phyloP scores from a whole-genome alignment of 805 yeast species.

The Starmerella apicola region DNA sequence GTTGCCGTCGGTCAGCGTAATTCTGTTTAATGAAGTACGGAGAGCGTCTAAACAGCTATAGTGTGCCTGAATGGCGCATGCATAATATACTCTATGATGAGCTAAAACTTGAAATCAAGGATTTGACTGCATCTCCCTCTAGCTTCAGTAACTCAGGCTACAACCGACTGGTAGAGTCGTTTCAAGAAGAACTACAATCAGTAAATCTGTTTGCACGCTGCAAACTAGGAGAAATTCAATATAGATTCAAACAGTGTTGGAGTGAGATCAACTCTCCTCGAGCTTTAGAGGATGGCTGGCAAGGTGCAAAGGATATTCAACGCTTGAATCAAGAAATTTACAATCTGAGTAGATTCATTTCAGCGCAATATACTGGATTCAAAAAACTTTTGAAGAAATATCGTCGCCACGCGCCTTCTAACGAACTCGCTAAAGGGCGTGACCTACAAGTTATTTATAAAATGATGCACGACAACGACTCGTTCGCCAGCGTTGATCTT shows the following conservation, averaged over 20 bases:
- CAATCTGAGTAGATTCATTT: slow-evolving; percentile 54
- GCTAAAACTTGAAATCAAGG: slow-evolving; percentile 51
- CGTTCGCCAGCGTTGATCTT: slow-evolving; percentile 51
- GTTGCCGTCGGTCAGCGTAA: too few species aligned
- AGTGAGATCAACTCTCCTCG: slow-evolving; percentile 6
- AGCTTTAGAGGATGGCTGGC: slow-evolving; percentile 4
- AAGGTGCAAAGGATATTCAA: slow-evolving; percentile 30
- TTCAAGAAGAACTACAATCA: slow-evolving; percentile 18
- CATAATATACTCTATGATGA: slow-evolving; percentile 77
- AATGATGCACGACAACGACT: slow-evolving; percentile 35
- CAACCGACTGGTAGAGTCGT: slow-evolving; percentile 8
- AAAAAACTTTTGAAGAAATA: slow-evolving; percentile 64
- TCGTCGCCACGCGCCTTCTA: slow-evolving; percentile 34
- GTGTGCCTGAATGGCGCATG: slow-evolving; percentile 79
- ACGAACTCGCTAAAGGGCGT: slow-evolving; percentile 20
- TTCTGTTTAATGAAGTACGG: slow-evolving; percentile 66
- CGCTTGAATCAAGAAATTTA: slow-evolving; percentile 42
- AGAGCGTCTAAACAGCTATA: slow-evolving; percentile 53
- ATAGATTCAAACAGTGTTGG: slow-evolving; percentile 34
- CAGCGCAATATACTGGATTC: slow-evolving; percentile 60
- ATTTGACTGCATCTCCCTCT: slow-evolving; percentile 33
- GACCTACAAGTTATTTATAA: slow-evolving; percentile 20
- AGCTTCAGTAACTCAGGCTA: slow-evolving; percentile 9
- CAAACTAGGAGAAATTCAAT: slow-evolving; percentile 56
- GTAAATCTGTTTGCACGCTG: slow-evolving; percentile 50